Evolutionary conservation across 2,329 filamentous ascomycete species (phyloP).

Genomic region (Botrytis paeoniae): DNA sequence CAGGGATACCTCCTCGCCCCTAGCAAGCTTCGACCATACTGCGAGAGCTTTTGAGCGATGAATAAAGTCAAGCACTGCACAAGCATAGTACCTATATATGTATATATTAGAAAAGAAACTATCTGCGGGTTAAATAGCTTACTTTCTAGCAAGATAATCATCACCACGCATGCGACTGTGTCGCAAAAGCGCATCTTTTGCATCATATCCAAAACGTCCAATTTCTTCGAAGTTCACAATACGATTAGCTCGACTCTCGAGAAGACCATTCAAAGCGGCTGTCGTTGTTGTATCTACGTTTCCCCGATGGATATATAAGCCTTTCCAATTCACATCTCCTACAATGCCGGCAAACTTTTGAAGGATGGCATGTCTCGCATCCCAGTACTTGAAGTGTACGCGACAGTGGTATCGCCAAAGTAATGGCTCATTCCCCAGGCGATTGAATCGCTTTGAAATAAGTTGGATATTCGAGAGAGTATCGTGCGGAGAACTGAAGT

Average conservation of each 20-base stretch:
- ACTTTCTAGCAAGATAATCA: constrained; percentile 75
- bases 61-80: constrained; percentile 71
- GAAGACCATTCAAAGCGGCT: constrained; percentile 61
- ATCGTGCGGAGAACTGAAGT: constrained; percentile 56
- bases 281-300: constrained; percentile 51
- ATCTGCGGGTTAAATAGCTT: constrained; percentile 20
- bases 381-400: constrained; percentile 71
- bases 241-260: constrained; percentile 67
- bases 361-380: constrained; percentile 57
- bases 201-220: constrained; percentile 74
- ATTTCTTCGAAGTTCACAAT: constrained; percentile 69
- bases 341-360: constrained; percentile 53
- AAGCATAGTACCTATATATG: constrained; percentile 65
- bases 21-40: constrained; percentile 64
- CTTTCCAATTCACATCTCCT: constrained; percentile 69
- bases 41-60: constrained; percentile 76
- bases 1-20: constrained; percentile 53
- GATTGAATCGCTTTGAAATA: constrained; percentile 61
- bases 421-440: constrained; percentile 66
- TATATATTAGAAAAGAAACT: background rate
- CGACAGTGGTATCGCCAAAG: constrained; percentile 79
- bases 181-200: constrained; percentile 75
- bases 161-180: constrained; percentile 58
- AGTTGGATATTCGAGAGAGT: constrained; percentile 48
- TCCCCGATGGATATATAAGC: constrained; percentile 57